These are phyloP conservation scores for Fomitopsis pinicola DNA, from an alignment of 1,284 basidiomycete genomes.

Conservation along the genomic window DNA sequence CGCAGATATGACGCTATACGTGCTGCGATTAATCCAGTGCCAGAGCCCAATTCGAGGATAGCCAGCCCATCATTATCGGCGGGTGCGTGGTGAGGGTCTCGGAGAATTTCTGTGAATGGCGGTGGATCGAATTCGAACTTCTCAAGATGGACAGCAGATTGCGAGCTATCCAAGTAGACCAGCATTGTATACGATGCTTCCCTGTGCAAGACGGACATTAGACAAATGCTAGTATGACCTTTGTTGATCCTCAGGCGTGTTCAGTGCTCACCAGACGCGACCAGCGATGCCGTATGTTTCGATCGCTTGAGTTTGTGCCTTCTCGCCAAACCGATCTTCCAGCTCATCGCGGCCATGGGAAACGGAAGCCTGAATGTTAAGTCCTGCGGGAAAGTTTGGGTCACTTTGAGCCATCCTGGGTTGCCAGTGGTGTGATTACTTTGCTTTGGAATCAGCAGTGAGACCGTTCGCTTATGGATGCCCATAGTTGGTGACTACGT, in stretches of 20 bases:
- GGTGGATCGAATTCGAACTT: conserved; percentile 55
- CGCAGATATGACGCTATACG: conserved; percentile 35
- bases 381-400: conserved; percentile 25
- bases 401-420: neutral
- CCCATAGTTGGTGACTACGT: no score
- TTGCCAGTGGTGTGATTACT: neutral
- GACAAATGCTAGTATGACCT: conserved; percentile 1
- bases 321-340: conserved; percentile 33
- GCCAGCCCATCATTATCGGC: conserved; percentile 13
- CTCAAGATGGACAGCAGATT: conserved; percentile 10
- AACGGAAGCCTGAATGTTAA: conserved; percentile 22
- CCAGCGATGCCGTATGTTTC: conserved; percentile 71
- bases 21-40: conserved; percentile 61
- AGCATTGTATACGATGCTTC: conserved; percentile 67
- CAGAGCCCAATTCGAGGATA: conserved; percentile 69
- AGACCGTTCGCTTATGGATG: no score
- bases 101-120: conserved; percentile 19
- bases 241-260: no score
- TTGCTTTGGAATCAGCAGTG: neutral
- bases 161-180: conserved; percentile 43
- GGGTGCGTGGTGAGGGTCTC: conserved; percentile 4
- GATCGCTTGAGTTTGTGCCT: conserved; percentile 58
- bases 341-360: neutral
- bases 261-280: conserved; percentile 55
- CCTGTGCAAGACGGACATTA: conserved; percentile 35